These are phyloP conservation scores for Pestalotiopsis fici DNA, from an alignment of 2,329 filamentous ascomycete genomes.

Conservation along the genomic window DNA sequence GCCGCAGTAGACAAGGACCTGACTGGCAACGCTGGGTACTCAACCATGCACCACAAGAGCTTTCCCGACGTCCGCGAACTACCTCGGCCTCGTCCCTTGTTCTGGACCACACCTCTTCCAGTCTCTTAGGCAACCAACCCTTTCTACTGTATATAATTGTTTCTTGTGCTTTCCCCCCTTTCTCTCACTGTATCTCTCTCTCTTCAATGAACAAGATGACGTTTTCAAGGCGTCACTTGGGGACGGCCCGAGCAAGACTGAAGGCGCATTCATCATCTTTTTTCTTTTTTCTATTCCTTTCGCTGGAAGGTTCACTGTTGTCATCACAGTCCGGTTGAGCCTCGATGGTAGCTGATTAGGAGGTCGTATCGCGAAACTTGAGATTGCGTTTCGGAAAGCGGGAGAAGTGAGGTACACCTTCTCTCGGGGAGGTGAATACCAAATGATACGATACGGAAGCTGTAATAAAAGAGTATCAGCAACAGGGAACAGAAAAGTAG, in stretches of 20 bases:
- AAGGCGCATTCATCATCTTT: background rate
- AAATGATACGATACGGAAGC: background rate
- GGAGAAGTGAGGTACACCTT: background rate
- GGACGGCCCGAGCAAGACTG: background rate
- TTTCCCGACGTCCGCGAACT: constrained; percentile 13
- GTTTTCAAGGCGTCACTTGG: background rate
- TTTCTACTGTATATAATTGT: too few species aligned
- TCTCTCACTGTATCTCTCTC: too few species aligned
- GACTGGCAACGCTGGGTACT: too few species aligned
- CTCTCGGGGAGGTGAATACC: background rate
- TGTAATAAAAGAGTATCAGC: background rate
- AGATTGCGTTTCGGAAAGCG: background rate
- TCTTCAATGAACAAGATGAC: background rate
- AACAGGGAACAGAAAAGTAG: background rate
- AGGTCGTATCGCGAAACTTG: background rate
- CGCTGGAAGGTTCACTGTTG: background rate
- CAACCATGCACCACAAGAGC: background rate
- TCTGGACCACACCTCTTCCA: background rate
- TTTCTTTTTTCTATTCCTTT: background rate
- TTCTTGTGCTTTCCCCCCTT: too few species aligned
- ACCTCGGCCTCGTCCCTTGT: constrained; percentile 6
- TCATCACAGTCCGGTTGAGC: background rate
- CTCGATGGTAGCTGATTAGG: background rate
- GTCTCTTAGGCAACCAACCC: background rate
- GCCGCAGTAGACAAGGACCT: too few species aligned